Evolutionary conservation across 148 eudicot genomes (phyloP), one percentile per base, ranked within the genome.

Genomic region (Nyssa sinensis): DNA sequence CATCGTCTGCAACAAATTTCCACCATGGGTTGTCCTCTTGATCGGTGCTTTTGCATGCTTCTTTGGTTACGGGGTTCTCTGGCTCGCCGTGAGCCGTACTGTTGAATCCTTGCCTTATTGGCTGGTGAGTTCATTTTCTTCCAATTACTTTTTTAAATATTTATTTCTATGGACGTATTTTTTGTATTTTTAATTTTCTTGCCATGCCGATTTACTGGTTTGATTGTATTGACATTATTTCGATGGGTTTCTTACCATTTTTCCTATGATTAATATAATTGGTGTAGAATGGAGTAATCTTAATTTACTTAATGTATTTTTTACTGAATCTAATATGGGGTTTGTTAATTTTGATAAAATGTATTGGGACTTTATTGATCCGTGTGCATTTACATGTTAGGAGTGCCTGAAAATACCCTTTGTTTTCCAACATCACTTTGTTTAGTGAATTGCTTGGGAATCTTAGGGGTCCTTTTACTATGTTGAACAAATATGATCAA

Each of bases 11-110:
- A 90, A 92, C 70, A 81, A 82, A 41, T 83, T 86, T 31, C 87
- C 97, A 2, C 97, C 97, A 31, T 92, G 94, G 97, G 71, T 85
- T 63, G 83, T 92, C 32, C 85, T 92, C 27, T 72, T 81, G 11
- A 75, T 90, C 59, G 97, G 97, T 0, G 81, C 86, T 32, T 64
- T 79, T 47, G 73, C 78, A 27, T 92, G 91, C 49, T 87, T 92
- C 55, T 69, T 85, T 53, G 97, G 97, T 1, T 90, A 88, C 81
- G 94, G 91, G 2, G 79, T 92, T 64, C 78, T 90, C 3, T 92
- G 92, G 94, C 85, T 90, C 31, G 84, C 90, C 49, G 86, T 92
- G n/a, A 83, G 76, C 29, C 85, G 75, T 0, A 92, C 91, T 71
- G 76, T 92, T 64, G 64, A 65, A 0, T 66, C 69, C 61, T 69